Evolutionary conservation across 2,329 filamentous ascomycete genomes (phyloP).

Genomic region (Colletotrichum sp.): DNA sequence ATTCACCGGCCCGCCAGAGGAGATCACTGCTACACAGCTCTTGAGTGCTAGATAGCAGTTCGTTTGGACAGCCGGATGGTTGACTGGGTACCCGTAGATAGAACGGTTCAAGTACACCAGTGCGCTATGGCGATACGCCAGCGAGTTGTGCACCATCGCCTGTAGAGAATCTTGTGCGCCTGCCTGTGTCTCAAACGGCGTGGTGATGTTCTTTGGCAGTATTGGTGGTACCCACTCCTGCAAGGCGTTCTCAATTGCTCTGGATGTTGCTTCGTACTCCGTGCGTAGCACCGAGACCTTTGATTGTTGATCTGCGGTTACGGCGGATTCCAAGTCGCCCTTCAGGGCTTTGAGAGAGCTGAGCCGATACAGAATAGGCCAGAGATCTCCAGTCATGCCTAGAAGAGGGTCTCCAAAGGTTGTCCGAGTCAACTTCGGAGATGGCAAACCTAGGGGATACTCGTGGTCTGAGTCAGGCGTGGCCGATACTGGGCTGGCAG

Average conservation of each 20-base stretch:
- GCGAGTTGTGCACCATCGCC: slow-evolving; percentile 60
- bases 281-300: slow-evolving; percentile 27
- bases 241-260: slow-evolving; percentile 59
- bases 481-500: slow-evolving; percentile 59
- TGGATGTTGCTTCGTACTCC: slow-evolving; percentile 54
- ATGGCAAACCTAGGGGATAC: slow-evolving; percentile 32
- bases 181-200: slow-evolving; percentile 16
- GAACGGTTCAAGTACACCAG: slow-evolving; percentile 62
- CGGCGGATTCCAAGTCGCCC: slow-evolving; percentile 53
- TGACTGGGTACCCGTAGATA: slow-evolving; percentile 51
- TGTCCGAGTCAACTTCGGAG: slow-evolving; percentile 48
- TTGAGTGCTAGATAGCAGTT: slow-evolving; percentile 54
- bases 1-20: slow-evolving; percentile 44
- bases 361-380: slow-evolving; percentile 66
- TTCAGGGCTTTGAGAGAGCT: slow-evolving; percentile 59
- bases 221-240: slow-evolving; percentile 60
- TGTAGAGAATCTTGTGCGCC: slow-evolving; percentile 49
- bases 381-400: slow-evolving; percentile 64
- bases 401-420: slow-evolving; percentile 62
- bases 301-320: slow-evolving; percentile 30
- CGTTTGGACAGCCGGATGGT: slow-evolving; percentile 55
- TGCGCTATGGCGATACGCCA: slow-evolving; percentile 62
- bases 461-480: slow-evolving; percentile 49
- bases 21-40: slow-evolving; percentile 59
- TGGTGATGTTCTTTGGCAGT: slow-evolving; percentile 38